Base-by-base conservation (phyloP, 352 stramenopile species). In the Phytophthora crassamura region DNA sequence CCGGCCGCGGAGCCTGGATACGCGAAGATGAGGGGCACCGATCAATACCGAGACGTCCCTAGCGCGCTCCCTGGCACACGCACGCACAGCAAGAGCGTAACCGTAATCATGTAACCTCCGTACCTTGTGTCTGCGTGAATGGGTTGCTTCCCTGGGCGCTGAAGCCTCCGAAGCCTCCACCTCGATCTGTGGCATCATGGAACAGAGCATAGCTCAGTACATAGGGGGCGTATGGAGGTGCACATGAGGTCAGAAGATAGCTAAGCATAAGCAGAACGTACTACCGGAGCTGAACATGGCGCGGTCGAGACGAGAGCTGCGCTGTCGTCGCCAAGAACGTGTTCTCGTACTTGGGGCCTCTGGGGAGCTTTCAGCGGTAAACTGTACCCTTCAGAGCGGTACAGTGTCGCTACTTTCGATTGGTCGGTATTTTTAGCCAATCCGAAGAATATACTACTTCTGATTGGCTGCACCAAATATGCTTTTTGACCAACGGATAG, bases 121-220 rank as follows among this genome's bases (percentile, higher is more conserved):
- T 81, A 86, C 77, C 77, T 86, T 78, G 69, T 20, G 54, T 62
- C 11, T 75, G 68, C 2, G 59, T 56, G 52, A 84, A 86, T 15
- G 72, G 77, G 55, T 78, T 80, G 43, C 64, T 28, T 20, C 55
- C 50, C 20, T 55, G 60, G 38, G 49, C 35, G 14, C 53, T 45
- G 38, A 77, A 77, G 64, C 59, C 49, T 48, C 51, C 66, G 20
- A 73, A 73, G 54, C 49, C 34, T 22, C 39, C 55, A 18, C 55
- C 42, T 64, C 49, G 58, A 69, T 64, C 69, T 69, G 18, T 25
- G 20, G 20, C 50, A 61, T 36, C 38, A 46, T 18, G 36, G 39
- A 33, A 65, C 39, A 69, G 42, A 22, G 36, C 14, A 10, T 59
- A 67, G 48, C 47, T 56, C 42, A n/a, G 20, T 30, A 39, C 39